A percentile compares a stretch with the other conserved stretches of the same genome.
These are phyloP conservation scores for Pyrenula massariospora DNA, from an alignment of 495 filamentous ascomycete species.

Conservation along the genomic window DNA sequence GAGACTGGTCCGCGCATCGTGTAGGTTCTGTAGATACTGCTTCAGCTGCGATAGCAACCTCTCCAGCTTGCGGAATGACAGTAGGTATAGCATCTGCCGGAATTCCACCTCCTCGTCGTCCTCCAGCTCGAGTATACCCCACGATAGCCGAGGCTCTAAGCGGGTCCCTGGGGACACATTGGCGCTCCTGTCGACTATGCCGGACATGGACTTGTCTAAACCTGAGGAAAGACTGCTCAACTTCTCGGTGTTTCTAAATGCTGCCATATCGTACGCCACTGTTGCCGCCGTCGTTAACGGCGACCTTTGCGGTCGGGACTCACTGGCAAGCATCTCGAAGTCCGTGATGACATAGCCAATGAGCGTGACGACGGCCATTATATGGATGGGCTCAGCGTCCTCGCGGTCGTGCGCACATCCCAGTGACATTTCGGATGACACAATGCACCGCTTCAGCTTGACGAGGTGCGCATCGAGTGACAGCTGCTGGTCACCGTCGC, in stretches of 20 bases:
- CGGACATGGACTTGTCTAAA: neutral
- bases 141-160: constrained; percentile 3
- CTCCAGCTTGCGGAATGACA: neutral
- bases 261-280: neutral
- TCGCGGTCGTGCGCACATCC: constrained; percentile 2
- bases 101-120: constrained; percentile 3
- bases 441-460: constrained; percentile 4
- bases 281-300: neutral
- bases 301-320: neutral
- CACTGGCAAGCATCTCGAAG: constrained; percentile 3
- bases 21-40: neutral
- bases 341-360: constrained; percentile 3
- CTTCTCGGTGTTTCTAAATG: constrained; percentile 1
- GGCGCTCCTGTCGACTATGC: neutral
- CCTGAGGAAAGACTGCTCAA: neutral
- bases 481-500: constrained; percentile 2
- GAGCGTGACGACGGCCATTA: constrained; percentile 2
- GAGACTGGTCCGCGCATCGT: neutral
- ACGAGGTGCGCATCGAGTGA: constrained; percentile 4
- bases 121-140: constrained; percentile 2
- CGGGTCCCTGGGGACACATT: constrained; percentile 2
- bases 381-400: constrained; percentile 4
- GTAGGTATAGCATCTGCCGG: neutral
- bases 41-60: neutral
- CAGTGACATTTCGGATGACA: constrained; percentile 3